Evolutionary conservation across 164 flowering plant species (phyloP).

Genomic region (Echeveria elegans): DNA sequence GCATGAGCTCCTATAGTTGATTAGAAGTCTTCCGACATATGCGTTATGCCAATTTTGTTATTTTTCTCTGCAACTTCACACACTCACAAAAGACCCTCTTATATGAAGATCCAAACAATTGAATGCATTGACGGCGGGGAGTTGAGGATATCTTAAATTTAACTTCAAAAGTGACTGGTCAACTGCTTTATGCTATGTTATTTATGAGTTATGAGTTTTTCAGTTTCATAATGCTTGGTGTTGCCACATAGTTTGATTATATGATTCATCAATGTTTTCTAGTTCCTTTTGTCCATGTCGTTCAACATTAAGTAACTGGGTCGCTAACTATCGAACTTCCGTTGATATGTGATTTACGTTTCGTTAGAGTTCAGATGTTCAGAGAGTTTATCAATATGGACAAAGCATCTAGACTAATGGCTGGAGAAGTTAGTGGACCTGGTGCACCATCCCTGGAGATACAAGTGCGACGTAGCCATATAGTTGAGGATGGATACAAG

Average conservation of each 20-base stretch:
- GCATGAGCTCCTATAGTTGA: not conserved
- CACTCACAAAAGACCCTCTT: not conserved
- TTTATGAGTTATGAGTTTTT: not conserved
- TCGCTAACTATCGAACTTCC: not conserved
- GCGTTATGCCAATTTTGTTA: not conserved
- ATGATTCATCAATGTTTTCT: not conserved
- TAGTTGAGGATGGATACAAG: conserved; percentile 93
- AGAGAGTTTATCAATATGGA: conserved; percentile 92
- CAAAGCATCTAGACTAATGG: conserved; percentile 71
- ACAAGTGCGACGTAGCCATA: conserved; percentile 81
- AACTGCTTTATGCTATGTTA: not conserved
- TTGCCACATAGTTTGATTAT: not conserved
- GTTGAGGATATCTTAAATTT: not conserved
- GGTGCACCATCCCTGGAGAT: conserved; percentile 70
- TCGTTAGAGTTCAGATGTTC: conserved; percentile 88
- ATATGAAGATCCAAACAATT: not conserved
- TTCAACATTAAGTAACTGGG: not conserved
- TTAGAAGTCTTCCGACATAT: not conserved
- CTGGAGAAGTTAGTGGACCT: conserved; percentile 79
- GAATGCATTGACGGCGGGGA: not conserved
- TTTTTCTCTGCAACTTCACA: not conserved
- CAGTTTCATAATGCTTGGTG: not conserved
- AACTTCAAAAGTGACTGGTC: not conserved
- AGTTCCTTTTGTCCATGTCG: not conserved
- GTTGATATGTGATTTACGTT: not conserved